A percentile compares a stretch with the other conserved stretches of the same genome.
Evolutionary conservation across 1,139 yeast genomes (phyloP).

Genomic region (Oligophagozyma castellii): DNA sequence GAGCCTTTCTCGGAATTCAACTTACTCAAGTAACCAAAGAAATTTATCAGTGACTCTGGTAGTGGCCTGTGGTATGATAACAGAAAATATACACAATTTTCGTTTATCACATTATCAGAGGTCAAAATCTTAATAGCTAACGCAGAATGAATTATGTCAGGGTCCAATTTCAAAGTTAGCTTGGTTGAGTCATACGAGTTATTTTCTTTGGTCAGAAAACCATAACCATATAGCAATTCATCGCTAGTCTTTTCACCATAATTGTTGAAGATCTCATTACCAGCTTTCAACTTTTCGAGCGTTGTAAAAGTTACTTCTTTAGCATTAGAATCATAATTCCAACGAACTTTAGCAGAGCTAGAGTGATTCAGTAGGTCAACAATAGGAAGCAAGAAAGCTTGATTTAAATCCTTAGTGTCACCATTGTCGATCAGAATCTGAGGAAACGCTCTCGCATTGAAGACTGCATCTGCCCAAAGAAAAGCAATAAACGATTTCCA

Average conservation of each 20-base stretch:
- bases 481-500: constrained; percentile 58
- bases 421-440: constrained; percentile 31
- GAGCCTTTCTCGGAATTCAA: constrained; percentile 16
- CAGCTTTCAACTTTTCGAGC: constrained; percentile 9
- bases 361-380: constrained; percentile 69
- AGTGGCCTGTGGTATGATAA: constrained; percentile 10
- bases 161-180: constrained; percentile 38
- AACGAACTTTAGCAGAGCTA: constrained; percentile 46
- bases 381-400: constrained; percentile 63
- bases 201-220: constrained; percentile 50
- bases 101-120: constrained; percentile 4
- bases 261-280: constrained; percentile 43
- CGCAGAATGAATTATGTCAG: constrained; percentile 7
- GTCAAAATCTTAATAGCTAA: constrained; percentile 3
- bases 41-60: constrained; percentile 18
- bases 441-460: constrained; percentile 74
- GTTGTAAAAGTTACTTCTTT: constrained; percentile 17
- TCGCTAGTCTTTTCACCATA: constrained; percentile 82
- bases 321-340: constrained; percentile 32
- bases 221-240: constrained; percentile 44
- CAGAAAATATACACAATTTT: constrained; percentile 17
- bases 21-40: constrained; percentile 22
- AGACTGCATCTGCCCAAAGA: constrained; percentile 60
- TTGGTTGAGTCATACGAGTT: constrained; percentile 47
- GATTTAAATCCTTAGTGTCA: constrained; percentile 27